Evolutionary conservation across 495 filamentous ascomycete genomes (phyloP).

Genomic region (Pyrenula aspistea): DNA sequence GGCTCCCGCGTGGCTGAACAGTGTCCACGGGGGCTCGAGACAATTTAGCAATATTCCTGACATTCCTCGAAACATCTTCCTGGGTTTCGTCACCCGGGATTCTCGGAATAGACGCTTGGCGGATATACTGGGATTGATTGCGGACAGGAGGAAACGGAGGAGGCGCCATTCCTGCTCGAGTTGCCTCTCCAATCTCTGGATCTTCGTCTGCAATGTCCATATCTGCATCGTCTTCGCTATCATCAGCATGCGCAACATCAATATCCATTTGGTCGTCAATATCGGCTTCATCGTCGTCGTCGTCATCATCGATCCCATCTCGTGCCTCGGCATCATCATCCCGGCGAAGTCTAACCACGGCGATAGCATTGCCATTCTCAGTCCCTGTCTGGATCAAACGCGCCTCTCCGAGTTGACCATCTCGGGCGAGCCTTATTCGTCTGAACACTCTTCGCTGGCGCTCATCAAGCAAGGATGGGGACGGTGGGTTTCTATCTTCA

Average conservation of each 20-base stretch:
- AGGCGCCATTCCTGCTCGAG: constrained; percentile 55
- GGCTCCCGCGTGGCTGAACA: constrained; percentile 22
- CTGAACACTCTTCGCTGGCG: not conserved
- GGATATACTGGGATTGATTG: constrained; percentile 18
- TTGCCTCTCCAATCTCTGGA: constrained; percentile 54
- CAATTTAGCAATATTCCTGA: constrained; percentile 19
- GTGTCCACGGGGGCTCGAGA: constrained; percentile 19
- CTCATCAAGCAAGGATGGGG: not conserved
- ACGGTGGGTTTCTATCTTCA: constrained; percentile 13
- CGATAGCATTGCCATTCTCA: constrained; percentile 6
- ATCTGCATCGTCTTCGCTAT: constrained; percentile 27
- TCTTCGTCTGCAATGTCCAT: constrained; percentile 48
- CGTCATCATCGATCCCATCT: constrained; percentile 33
- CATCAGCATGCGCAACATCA: constrained; percentile 28
- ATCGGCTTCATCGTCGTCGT: constrained; percentile 14
- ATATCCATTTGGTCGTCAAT: constrained; percentile 38
- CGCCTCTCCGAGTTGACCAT: constrained; percentile 18
- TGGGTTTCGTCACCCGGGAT: constrained; percentile 55
- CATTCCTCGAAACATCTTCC: constrained; percentile 18
- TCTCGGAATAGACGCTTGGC: constrained; percentile 46
- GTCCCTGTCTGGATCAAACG: constrained; percentile 33
- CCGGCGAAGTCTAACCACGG: not conserved
- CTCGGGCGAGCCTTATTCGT: not conserved
- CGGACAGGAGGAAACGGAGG: constrained; percentile 51
- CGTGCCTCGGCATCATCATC: constrained; percentile 28